These are phyloP conservation scores for Neopestalotiopsis rosae DNA, from an alignment of 2,329 filamentous ascomycete species.

Conservation along the genomic window DNA sequence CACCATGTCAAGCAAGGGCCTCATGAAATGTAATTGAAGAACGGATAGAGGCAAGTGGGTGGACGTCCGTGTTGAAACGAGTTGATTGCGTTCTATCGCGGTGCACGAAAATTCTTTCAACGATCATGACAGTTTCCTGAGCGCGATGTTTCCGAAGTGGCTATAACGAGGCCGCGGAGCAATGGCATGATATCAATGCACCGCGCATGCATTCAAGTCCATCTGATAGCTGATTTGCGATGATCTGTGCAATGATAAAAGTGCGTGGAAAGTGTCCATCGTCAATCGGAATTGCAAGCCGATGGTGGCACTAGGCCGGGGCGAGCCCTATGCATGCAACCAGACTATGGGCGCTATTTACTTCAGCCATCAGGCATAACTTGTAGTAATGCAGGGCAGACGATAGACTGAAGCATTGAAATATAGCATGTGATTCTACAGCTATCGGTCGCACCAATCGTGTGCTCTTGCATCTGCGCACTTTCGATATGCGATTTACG, in stretches of 20 bases:
- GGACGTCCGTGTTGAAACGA: too few species aligned
- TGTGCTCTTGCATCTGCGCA: not conserved
- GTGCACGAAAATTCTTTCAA: not conserved
- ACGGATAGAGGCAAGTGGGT: too few species aligned
- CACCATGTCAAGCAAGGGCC: not conserved
- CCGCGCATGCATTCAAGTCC: not conserved
- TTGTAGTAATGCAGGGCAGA: not conserved
- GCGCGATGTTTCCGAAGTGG: not conserved
- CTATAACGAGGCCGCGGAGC: not conserved
- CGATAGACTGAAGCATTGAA: not conserved
- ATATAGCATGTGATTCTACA: not conserved
- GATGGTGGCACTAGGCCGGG: not conserved
- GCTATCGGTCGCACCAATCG: not conserved
- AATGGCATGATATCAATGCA: not conserved
- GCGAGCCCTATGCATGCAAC: too few species aligned
- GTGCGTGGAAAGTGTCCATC: not conserved
- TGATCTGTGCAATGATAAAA: not conserved
- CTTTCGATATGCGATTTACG: not conserved
- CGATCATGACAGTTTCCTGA: not conserved
- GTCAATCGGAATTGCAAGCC: not conserved
- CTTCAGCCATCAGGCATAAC: not conserved
- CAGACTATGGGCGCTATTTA: not conserved
- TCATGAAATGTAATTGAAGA: not conserved
- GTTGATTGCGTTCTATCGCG: too few species aligned
- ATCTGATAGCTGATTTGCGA: not conserved